Evolutionary conservation across 176 grass and related monocot genomes (phyloP).

Genomic region (Dendrocalamus sinicus): DNA sequence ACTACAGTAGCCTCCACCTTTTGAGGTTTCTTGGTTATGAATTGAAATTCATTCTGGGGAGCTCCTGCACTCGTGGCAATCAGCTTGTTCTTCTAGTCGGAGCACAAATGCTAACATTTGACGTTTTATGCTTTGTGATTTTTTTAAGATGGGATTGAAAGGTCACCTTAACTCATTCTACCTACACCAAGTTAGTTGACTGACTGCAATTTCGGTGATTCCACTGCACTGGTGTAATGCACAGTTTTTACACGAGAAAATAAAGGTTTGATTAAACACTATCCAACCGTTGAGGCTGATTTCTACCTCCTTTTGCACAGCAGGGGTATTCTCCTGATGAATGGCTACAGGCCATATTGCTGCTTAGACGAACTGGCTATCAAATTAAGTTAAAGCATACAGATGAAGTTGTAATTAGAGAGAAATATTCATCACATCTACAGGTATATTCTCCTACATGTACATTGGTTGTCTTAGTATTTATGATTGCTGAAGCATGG

Average conservation of each 20-base stretch:
- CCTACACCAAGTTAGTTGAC: background rate
- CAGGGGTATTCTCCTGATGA: conserved; percentile 64
- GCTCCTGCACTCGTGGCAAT: background rate
- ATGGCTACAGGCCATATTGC: conserved; percentile 58
- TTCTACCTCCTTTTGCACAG: conserved; percentile 19
- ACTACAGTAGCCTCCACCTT: background rate
- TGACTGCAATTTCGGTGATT: background rate
- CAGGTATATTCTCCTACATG: conserved; percentile 51
- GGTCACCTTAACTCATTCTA: background rate
- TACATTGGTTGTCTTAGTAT: background rate
- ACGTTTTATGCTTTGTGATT: background rate
- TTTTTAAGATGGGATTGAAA: background rate
- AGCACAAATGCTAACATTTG: background rate
- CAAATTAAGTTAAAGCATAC: conserved; percentile 60
- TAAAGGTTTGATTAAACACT: conserved; percentile 14
- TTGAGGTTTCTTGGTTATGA: background rate
- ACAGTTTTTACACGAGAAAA: background rate
- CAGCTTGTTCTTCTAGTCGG: background rate
- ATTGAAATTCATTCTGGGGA: background rate
- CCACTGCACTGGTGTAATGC: background rate
- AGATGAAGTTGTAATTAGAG: conserved; percentile 55
- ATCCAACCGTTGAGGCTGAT: background rate
- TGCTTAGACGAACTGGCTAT: conserved; percentile 59
- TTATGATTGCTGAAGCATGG: conserved; percentile 14
- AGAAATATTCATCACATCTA: conserved; percentile 79